Conservation (phyloP, 768 basidiomycete species). For the Candolleomyces aberdarensis region DNA sequence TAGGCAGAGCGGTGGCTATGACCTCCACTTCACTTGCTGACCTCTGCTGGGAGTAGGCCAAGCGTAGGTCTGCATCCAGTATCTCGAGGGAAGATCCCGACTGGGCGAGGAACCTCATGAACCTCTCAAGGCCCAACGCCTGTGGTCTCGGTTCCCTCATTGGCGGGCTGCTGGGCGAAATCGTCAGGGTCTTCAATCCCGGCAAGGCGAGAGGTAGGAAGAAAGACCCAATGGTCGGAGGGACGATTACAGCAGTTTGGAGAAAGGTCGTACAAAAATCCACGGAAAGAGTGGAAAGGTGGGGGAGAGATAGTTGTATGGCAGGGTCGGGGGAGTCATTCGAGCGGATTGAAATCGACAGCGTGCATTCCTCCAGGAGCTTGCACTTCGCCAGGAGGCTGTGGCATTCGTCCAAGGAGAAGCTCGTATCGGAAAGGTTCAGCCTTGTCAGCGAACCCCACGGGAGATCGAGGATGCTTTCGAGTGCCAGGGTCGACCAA, state of each 20-base stretch:
- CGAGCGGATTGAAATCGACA: background rate
- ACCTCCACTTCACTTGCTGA: too few relatives aligned
- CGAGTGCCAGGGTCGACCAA: background rate
- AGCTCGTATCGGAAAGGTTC: background rate
- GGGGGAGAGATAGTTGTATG: slow-evolving; percentile 3
- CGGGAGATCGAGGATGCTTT: background rate
- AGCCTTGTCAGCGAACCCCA: background rate
- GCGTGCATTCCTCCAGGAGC: background rate
- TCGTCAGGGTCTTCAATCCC: slow-evolving; percentile 1
- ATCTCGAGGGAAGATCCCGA: slow-evolving; percentile 4
- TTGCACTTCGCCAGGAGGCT: background rate
- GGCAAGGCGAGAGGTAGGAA: too few relatives aligned
- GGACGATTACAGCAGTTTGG: too few relatives aligned
- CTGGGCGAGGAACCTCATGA: slow-evolving; percentile 4
- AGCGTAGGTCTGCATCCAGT: background rate
- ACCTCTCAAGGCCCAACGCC: background rate
- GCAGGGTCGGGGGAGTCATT: background rate
- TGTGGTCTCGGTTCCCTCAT: background rate
- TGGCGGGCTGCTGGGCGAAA: background rate
- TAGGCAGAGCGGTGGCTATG: background rate
- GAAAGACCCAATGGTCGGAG: too few relatives aligned
- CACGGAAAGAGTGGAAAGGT: background rate
- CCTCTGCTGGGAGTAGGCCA: background rate
- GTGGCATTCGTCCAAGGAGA: background rate
- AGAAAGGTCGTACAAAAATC: background rate